Percentiles rank a stretch among this genome's conserved stretches.
Conservation (phyloP, 1,284 basidiomycete genomes). For the Malassezia equina region DNA sequence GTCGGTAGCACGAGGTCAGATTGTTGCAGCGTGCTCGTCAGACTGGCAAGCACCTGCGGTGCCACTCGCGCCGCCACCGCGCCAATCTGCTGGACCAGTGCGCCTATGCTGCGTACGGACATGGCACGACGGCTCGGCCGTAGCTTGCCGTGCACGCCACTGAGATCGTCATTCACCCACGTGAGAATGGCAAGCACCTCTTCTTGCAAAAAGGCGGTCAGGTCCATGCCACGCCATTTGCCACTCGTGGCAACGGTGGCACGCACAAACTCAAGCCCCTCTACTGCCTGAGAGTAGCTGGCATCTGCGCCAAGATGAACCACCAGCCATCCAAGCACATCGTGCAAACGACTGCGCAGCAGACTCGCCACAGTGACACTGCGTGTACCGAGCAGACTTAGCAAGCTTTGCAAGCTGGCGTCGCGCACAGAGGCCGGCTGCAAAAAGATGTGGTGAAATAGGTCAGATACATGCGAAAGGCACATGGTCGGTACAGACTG, state of each 20-base stretch:
- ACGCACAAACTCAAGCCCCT: constrained; percentile 31
- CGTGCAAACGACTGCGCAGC: constrained; percentile 33
- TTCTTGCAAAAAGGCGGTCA: constrained; percentile 27
- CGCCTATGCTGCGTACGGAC: constrained; percentile 60
- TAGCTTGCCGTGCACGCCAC: constrained; percentile 34
- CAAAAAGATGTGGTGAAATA: constrained; percentile 37
- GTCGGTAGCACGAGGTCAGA: constrained; percentile 67
- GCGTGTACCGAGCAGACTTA: constrained; percentile 25
- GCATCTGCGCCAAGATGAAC: constrained; percentile 31
- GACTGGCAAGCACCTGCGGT: constrained; percentile 72
- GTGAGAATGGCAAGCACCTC: constrained; percentile 42
- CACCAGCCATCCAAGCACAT: constrained; percentile 42
- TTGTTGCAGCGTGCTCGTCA: constrained; percentile 72
- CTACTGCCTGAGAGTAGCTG: constrained; percentile 19
- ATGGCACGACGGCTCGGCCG: constrained; percentile 28
- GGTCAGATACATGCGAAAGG: constrained; percentile 32
- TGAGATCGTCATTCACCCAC: constrained; percentile 43
- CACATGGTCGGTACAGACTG: constrained; percentile 31
- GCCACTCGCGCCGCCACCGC: constrained; percentile 30
- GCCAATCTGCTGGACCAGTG: constrained; percentile 64
- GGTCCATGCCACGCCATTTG: constrained; percentile 19
- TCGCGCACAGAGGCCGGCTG: constrained; percentile 21
- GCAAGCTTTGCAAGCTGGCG: constrained; percentile 21
- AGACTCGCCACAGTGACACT: constrained; percentile 26
- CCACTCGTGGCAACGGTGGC: constrained; percentile 1